Conservation (phyloP, 129 eudicot genomes). For the Flaveria ramosissima region DNA sequence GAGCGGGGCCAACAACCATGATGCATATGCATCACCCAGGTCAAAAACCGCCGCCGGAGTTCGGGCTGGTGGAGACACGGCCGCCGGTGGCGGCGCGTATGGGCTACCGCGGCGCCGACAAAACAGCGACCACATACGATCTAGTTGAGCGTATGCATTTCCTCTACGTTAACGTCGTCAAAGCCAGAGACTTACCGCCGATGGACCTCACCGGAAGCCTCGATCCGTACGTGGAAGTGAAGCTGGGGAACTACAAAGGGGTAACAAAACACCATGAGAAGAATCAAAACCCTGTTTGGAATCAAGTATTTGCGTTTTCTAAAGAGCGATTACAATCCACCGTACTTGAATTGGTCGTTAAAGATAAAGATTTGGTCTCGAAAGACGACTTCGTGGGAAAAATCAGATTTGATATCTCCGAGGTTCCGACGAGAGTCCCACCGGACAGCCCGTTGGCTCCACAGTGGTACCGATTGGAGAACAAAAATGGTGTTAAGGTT, state of each 20-base stretch:
- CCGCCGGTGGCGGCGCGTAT: conserved; percentile 89
- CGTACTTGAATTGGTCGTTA: conserved; percentile 61
- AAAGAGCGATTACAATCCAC: conserved; percentile 75
- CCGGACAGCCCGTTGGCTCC: conserved; percentile 96
- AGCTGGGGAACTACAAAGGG: conserved; percentile 85
- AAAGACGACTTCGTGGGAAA: conserved; percentile 86
- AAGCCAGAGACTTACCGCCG: conserved; percentile 76
- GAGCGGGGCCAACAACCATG: conserved; percentile 47
- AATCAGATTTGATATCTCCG: conserved; percentile 57
- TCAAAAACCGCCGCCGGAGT: conserved; percentile 66
- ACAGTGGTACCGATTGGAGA: conserved; percentile 79
- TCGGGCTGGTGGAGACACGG: conserved; percentile 77
- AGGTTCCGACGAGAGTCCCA: conserved; percentile 76
- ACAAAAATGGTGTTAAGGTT: conserved; percentile 54
- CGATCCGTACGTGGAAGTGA: conserved; percentile 94
- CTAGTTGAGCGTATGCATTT: conserved; percentile 81
- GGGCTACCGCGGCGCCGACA: conserved; percentile 76
- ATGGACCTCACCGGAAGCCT: conserved; percentile 78
- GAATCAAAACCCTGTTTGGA: conserved; percentile 77
- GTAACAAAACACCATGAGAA: conserved; percentile 74
- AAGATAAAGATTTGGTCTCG: conserved; percentile 68
- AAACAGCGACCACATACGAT: conserved; percentile 82
- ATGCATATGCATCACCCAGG: conserved; percentile 72
- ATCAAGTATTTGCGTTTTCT: conserved; percentile 79
- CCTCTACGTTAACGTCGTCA: conserved; percentile 71